Evolutionary conservation across 306 rosid genomes (phyloP).

Genomic region (Quercus engelmannii): DNA sequence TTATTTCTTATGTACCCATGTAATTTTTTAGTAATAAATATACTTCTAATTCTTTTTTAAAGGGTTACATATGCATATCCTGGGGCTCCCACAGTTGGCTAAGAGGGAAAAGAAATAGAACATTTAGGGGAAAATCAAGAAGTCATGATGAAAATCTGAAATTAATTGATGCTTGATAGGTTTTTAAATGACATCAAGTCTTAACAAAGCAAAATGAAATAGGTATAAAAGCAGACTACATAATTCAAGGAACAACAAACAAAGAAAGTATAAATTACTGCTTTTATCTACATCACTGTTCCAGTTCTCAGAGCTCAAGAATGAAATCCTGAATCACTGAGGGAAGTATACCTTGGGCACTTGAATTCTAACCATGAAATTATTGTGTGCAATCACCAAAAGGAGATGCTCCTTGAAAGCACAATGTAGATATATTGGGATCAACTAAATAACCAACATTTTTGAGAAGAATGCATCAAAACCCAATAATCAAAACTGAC

Average conservation of each 20-base stretch:
- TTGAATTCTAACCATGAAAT: background rate
- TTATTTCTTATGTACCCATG: too few relatives aligned
- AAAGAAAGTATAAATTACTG: background rate
- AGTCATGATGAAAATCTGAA: background rate
- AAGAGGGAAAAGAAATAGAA: background rate
- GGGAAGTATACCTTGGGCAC: background rate
- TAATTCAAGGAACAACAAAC: background rate
- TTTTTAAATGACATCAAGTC: background rate
- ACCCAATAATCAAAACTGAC: background rate
- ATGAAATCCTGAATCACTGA: background rate
- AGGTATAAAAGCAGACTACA: background rate
- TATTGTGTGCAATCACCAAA: conserved; percentile 14
- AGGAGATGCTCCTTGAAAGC: conserved; percentile 4
- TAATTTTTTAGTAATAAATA: too few relatives aligned
- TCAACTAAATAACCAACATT: conserved; percentile 5
- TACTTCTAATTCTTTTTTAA: background rate
- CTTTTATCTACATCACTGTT: conserved; percentile 4
- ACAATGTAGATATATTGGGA: conserved; percentile 5
- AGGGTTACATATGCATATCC: background rate
- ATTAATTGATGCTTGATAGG: background rate
- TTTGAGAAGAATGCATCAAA: conserved; percentile 1
- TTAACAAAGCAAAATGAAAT: background rate
- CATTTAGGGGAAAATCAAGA: background rate
- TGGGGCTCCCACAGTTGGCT: background rate
- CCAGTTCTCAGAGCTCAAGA: background rate